Evolutionary conservation across 2,329 filamentous ascomycete genomes (phyloP).

Genomic region (Penicillium sp.): DNA sequence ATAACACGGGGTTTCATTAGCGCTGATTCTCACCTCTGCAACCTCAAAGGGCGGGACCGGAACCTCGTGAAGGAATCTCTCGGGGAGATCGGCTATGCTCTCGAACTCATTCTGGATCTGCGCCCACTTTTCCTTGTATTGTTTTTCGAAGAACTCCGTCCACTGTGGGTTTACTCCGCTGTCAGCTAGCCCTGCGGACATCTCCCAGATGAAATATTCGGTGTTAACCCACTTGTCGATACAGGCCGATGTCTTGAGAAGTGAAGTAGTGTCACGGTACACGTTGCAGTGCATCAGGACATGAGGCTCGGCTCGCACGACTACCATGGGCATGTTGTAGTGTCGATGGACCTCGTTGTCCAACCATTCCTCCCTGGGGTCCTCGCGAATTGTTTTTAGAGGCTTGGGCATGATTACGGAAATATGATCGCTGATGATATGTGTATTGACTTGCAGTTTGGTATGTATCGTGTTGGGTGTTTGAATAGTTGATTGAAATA

Average conservation of each 20-base stretch:
- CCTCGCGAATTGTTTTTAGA: neutral
- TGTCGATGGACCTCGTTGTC: conserved; percentile 2
- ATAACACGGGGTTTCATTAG: neutral
- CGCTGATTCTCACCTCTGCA: conserved; percentile 1
- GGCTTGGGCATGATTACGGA: neutral
- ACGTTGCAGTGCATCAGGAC: conserved; percentile 1
- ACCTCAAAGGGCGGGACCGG: neutral
- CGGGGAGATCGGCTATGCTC: conserved; percentile 1
- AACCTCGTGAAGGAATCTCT: neutral
- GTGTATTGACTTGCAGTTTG: neutral
- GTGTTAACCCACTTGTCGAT: conserved; percentile 4
- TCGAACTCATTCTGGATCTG: neutral
- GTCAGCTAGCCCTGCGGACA: conserved; percentile 2
- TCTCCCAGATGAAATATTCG: conserved; percentile 9
- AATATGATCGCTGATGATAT: neutral
- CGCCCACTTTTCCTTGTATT: neutral
- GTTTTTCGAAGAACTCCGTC: neutral
- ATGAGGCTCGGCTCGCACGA: neutral
- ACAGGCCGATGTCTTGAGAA: neutral
- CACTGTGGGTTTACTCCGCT: neutral
- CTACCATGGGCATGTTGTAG: conserved; percentile 3
- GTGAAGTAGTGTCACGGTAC: neutral
- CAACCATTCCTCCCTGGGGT: neutral
- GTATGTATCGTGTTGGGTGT: neutral
- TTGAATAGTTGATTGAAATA: neutral